Evolutionary conservation across 2,329 filamentous ascomycete genomes (phyloP).

Genomic region (Botryotinia globosa): DNA sequence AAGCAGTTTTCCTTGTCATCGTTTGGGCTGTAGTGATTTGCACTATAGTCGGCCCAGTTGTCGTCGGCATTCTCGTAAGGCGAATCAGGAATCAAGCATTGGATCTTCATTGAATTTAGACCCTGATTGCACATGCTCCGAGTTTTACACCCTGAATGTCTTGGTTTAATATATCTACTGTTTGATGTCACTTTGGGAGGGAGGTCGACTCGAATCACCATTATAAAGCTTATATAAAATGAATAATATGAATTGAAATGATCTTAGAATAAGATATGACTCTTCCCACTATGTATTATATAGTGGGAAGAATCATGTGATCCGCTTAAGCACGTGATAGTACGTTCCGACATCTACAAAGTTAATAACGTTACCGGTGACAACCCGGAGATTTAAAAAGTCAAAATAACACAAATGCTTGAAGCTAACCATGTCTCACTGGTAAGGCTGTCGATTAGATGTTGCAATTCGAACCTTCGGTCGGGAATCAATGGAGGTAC

Average conservation of each 20-base stretch:
- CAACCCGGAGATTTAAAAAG: background rate
- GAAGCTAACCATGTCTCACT: background rate
- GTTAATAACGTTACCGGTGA: background rate
- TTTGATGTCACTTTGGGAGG: too few species aligned
- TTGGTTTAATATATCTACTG: background rate
- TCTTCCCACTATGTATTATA: too few species aligned
- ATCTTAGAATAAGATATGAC: too few species aligned
- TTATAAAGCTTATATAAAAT: too few species aligned
- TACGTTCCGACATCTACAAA: too few species aligned
- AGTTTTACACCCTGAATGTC: background rate
- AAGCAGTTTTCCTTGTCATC: slow-evolving; percentile 50
- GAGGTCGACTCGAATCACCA: too few species aligned
- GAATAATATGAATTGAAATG: too few species aligned
- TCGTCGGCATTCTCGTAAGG: slow-evolving; percentile 47
- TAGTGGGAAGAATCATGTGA: too few species aligned
- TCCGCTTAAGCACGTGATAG: too few species aligned
- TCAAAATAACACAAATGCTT: background rate
- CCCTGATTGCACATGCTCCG: background rate
- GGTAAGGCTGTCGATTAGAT: background rate
- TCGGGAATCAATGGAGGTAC: background rate
- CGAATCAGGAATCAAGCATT: slow-evolving; percentile 37
- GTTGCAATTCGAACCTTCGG: background rate
- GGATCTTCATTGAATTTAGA: background rate
- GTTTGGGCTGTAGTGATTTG: slow-evolving; percentile 56
- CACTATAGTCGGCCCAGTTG: slow-evolving; percentile 51